Conservation (phyloP, 1,284 basidiomycete species). For the Apiotrichum mycotoxinovorans region DNA sequence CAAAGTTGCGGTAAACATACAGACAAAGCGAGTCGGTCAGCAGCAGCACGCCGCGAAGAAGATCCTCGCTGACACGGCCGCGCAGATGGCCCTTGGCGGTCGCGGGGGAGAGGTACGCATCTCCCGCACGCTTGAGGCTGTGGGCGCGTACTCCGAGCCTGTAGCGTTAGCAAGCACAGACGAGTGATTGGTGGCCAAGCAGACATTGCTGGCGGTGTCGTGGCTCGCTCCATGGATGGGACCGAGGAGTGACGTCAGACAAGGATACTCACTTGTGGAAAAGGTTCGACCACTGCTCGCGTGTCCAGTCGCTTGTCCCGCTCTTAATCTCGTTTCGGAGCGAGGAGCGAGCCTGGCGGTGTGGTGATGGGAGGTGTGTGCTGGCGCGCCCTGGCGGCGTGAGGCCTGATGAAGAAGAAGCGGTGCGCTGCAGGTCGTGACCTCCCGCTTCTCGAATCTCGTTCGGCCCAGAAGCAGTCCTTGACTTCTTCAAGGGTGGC, state of each 20-base stretch:
- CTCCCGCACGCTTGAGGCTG: constrained; percentile 40
- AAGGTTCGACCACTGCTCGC: constrained; percentile 16
- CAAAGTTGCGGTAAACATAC: constrained; percentile 54
- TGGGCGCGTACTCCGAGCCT: constrained; percentile 30
- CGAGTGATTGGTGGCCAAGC: background rate
- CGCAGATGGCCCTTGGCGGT: constrained; percentile 26
- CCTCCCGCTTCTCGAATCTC: background rate
- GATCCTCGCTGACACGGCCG: constrained; percentile 27
- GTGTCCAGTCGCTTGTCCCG: constrained; percentile 18
- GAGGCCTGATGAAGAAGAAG: constrained; percentile 5
- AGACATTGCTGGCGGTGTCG: too few species aligned
- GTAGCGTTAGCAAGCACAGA: constrained; percentile 4
- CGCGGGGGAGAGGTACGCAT: constrained; percentile 31
- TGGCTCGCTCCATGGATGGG: background rate
- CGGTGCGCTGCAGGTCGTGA: constrained; percentile 7
- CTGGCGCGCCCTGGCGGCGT: constrained; percentile 4
- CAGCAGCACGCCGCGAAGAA: constrained; percentile 46
- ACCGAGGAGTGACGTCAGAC: background rate
- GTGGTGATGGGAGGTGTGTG: constrained; percentile 5
- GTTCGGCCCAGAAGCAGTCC: constrained; percentile 3
- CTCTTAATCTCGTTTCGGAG: constrained; percentile 22
- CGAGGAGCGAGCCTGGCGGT: constrained; percentile 10
- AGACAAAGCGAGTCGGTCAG: constrained; percentile 54
- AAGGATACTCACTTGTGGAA: constrained; percentile 4
- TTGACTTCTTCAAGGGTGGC: constrained; percentile 17